Evolutionary conservation across 2,329 filamentous ascomycete species (phyloP), one percentile per base, ranked within the genome.

Genomic region (Thermothelomyces thermophilus): DNA sequence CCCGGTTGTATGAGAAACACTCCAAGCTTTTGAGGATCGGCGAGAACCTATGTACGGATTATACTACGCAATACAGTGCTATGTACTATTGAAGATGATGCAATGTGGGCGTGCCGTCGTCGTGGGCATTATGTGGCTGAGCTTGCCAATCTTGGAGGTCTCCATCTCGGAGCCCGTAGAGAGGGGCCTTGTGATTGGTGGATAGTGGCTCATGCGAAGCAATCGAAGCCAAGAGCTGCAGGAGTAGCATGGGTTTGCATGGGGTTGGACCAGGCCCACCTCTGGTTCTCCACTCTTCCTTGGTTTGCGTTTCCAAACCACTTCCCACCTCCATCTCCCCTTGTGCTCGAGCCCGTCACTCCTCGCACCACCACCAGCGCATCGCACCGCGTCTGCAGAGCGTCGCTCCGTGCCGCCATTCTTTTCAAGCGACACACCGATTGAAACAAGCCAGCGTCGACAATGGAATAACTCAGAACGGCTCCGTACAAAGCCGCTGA

Each of bases 281-380:
- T 5, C 9, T 5, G 5, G 24, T 26, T 34, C 37, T 39, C 28
- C 33, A 20, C 39, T 17, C n/a, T 48, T 46, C 42, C 42, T 30
- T 28, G 20, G 24, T 13, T n/a, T 22, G 43, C 19, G 20, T 24
- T 22, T 20, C 46, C 46, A 46, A 46, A 41, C 13, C 39, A 39
- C 20, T 48, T 47, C 31, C 51, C 54, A 24, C 36, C 31, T 50
- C 34, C 19, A 30, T 41, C n/a, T 16, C 41, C 30, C n/a, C 22
- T 11, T 26, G 28, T 19, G 19, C 22, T 39, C 33, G 16, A 33
- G 28, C 14, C 31, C 28, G 20, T 31, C 20, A 26, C 41, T 26
- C 52, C 34, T 44, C 50, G 41, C 50, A n/a, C 11, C 43, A 45
- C 53, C 48, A 52, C 44, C 44, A 54, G 48, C 33, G 48, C 52